phyloP scores from a whole-genome alignment of 208 protist genomes.

The Leishmania aethiopica region DNA sequence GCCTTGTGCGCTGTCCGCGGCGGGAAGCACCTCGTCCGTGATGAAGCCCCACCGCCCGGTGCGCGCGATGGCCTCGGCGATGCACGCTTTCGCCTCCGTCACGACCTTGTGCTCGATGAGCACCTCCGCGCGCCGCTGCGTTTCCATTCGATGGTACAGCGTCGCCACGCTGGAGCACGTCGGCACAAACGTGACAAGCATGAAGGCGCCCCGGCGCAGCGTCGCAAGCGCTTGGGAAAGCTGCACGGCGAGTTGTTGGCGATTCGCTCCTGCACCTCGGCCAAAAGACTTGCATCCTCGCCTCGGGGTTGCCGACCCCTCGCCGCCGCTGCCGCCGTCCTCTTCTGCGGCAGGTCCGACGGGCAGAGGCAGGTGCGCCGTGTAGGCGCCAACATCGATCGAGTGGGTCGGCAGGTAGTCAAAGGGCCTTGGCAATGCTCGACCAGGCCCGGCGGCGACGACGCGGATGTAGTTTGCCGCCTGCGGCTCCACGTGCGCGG shows the following conservation, averaged over 20 bases:
- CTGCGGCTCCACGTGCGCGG: constrained; percentile 34
- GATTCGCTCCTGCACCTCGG: constrained; percentile 6
- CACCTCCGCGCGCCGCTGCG: constrained; percentile 47
- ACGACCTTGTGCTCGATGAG: constrained; percentile 39
- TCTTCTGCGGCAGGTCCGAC: not conserved
- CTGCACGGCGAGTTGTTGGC: constrained; percentile 33
- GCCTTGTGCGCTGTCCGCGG: constrained; percentile 61
- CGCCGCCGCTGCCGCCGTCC: constrained; percentile 4
- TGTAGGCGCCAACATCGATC: constrained; percentile 65
- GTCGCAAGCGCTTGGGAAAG: constrained; percentile 47
- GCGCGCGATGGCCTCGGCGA: constrained; percentile 59
- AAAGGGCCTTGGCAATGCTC: constrained; percentile 41
- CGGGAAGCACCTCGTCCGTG: constrained; percentile 71
- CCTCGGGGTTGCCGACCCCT: not conserved
- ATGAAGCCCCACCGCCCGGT: constrained; percentile 64
- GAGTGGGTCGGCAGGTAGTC: constrained; percentile 42
- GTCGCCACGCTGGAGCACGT: constrained; percentile 43
- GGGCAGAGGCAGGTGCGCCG: constrained; percentile 48
- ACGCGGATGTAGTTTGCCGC: constrained; percentile 47
- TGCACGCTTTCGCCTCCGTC: constrained; percentile 42
- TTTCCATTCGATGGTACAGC: constrained; percentile 38
- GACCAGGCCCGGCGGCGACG: constrained; percentile 33
- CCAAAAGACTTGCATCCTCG: not conserved
- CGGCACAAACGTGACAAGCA: constrained; percentile 60
- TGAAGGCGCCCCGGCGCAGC: constrained; percentile 43